Base-by-base conservation (phyloP, 1,284 basidiomycete genomes). In the Bjerkandera adusta region DNA sequence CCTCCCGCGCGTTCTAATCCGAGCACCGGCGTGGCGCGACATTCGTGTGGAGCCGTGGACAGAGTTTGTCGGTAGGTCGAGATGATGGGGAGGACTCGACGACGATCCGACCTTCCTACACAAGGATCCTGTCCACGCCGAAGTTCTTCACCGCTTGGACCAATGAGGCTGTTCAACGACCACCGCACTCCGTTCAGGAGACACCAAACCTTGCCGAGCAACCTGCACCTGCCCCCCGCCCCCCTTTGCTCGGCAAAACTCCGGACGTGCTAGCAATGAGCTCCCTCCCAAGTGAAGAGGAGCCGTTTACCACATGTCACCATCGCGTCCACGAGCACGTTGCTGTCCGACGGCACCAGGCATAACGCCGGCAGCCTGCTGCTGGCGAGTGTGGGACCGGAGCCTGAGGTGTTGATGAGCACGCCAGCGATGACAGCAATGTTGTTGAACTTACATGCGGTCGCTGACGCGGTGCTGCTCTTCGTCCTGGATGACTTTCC, bases 351-450 rank as follows among this genome's bases (percentile, higher is more conserved):
- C 76, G 47, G 80, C 75, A 55, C 76, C 83, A 50, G 81, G 77
- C 18, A 72, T 67, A 45, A 57, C 21, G 56, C 59, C 30, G 59
- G 64, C 20, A 68, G 67, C 60, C 64, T 89, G 83, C 58, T 80
- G 83, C 70, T 88, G 87, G 60, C 85, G 84, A 54, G 86, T 89
- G 71, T 89, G 86, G 51, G 87, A 89, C 58, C 87, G 85, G 58
- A 89, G 81, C 84, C 87, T 89, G 58, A 47, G 27, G 58, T 45
- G 60, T 55, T 51, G 46, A 55, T 49, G 49, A 57, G 55, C 46
- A 38, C 59, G 55, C 43, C 15, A 33, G 36, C 22, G 27, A 13
- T 59, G 57, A 58, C 50, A 36, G 49, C 41, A 52, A 47, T 48
- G 56, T 47, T 39, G 51, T 44, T 48, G 20, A 48, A 67, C 85